Base-by-base conservation (phyloP, 371 early-diverging fungal genomes). In the Apophysomyces elegans region DNA sequence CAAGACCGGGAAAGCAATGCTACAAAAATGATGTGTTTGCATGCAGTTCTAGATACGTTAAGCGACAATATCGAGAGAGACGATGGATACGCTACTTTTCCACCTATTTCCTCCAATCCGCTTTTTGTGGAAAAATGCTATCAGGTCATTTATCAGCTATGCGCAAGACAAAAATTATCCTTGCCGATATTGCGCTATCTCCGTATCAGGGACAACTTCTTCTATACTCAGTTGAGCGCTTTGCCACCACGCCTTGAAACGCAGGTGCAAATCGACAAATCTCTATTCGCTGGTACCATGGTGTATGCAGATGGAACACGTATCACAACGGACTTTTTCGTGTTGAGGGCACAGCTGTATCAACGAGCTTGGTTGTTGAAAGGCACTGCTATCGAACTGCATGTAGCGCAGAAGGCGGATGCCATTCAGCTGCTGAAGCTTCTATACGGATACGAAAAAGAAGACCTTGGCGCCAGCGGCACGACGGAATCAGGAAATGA, bases 301-400 rank as follows among this genome's bases (percentile, higher is more conserved):
- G 39, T 67, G 3, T 61, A 43, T 18, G 37, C 60, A 0, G 72
- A 74, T 38, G 62, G 68, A 14, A 67, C 72, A 0, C 54, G 57
- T 4, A 54, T 78, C 59, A 62, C 67, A n/a, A 74, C 72, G 16
- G 82, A 85, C 56, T 81, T 85, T 45, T 67, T 74, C 60, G 78
- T 76, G 8, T 57, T 87, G 35, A 64, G 80, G 21, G 86, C 91
- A 9, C 86, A 86, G 61, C 81, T 95, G 50, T 85, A 94, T 63
- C 92, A 92, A 58, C 90, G 93, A 32, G 86, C 95, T 1, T 96
- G 96, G 96, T 73, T 95, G 14, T 80, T 96, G 79, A 84, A 91
- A 58, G 74, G 86, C 44, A 71, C 93, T n/a, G 93, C 95, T 0
- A 68, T 96, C 50, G 95, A 94, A 70, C 75, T 94, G 43, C 94